A percentile compares a stretch with the other conserved stretches of the same genome.
phyloP scores from a whole-genome alignment of 139 green algal genomes.

The Chlamydomonas applanata region DNA sequence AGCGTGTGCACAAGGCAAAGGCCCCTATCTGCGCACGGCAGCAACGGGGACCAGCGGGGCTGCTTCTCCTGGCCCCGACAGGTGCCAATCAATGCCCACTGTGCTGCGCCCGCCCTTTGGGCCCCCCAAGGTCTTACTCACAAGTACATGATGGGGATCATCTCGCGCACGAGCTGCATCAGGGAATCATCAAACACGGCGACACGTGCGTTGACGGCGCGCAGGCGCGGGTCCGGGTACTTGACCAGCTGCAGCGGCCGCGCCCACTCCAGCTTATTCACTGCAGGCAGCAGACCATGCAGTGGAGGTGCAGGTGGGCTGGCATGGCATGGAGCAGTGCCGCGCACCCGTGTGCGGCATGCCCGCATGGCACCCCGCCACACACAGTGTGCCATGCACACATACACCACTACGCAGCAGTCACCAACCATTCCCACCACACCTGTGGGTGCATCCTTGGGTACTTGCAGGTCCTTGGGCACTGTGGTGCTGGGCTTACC shows the following conservation, averaged over 20 bases:
- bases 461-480: not conserved
- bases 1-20: no score
- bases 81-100: not conserved
- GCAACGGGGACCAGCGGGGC: no score
- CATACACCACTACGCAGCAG: not conserved
- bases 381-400: not conserved
- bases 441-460: constrained; percentile 1
- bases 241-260: constrained; percentile 73
- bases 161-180: constrained; percentile 74
- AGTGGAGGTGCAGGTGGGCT: not conserved
- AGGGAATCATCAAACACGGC: constrained; percentile 77
- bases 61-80: not conserved
- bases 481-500: not conserved
- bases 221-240: constrained; percentile 91
- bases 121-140: constrained; percentile 21
- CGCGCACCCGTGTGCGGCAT: not conserved
- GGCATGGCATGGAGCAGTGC: not conserved
- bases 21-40: no score
- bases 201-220: constrained; percentile 79
- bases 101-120: not conserved
- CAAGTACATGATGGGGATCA: constrained; percentile 97
- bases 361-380: not conserved
- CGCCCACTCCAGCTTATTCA: constrained; percentile 63
- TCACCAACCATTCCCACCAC: not conserved
- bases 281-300: constrained; percentile 13